These are phyloP conservation scores for Imleria badia DNA, from an alignment of 768 basidiomycete genomes.

Conservation along the genomic window DNA sequence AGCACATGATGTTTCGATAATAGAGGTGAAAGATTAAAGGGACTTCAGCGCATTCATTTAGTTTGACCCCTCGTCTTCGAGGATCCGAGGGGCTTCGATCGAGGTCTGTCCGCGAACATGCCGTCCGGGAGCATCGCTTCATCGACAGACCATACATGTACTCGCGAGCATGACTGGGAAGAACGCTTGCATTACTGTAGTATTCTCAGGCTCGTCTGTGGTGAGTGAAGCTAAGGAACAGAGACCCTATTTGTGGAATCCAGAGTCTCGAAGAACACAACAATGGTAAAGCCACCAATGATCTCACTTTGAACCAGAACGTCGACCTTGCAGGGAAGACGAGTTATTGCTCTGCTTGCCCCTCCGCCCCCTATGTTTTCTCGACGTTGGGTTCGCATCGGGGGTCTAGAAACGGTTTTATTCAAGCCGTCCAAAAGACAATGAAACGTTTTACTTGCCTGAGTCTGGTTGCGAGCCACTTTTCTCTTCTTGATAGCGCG, in stretches of 20 bases:
- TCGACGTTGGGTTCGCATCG: not conserved
- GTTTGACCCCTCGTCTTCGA: too few species aligned
- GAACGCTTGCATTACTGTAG: too few species aligned
- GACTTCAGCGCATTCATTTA: too few species aligned
- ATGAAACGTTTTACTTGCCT: not conserved
- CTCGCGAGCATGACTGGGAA: too few species aligned
- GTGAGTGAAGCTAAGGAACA: too few species aligned
- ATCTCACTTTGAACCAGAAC: not conserved
- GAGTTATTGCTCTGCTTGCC: not conserved
- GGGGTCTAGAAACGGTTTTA: not conserved
- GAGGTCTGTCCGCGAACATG: too few species aligned
- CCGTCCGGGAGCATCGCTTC: too few species aligned
- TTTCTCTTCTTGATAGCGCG: conserved; percentile 5
- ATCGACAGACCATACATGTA: too few species aligned
- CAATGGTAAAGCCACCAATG: not conserved
- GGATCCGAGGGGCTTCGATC: too few species aligned
- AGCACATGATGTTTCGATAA: conserved; percentile 6
- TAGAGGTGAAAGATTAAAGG: too few species aligned
- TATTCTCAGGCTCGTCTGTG: too few species aligned
- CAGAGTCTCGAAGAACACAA: not conserved
- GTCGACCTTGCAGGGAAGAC: not conserved
- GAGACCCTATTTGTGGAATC: not conserved
- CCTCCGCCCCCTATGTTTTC: not conserved
- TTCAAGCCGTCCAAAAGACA: not conserved
- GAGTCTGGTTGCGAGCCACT: not conserved